Conservation (phyloP, 1,139 yeast species). For the Candida mesenterica region DNA sequence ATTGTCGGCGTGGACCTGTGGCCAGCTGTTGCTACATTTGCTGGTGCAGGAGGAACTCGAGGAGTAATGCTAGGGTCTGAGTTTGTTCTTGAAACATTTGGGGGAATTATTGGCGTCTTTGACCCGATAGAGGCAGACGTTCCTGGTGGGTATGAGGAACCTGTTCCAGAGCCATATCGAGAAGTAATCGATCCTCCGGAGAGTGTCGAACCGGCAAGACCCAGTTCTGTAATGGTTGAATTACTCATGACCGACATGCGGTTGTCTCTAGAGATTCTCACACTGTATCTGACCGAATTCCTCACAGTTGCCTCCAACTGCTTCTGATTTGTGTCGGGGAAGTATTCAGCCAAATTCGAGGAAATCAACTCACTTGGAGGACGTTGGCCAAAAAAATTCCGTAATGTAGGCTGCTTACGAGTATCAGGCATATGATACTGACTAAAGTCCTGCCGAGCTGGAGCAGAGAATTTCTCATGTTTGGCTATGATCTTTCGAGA, state of each 20-base stretch:
- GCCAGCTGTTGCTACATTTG: background rate
- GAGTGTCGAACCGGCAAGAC: background rate
- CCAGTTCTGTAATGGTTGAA: conserved; percentile 16
- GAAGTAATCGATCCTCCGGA: background rate
- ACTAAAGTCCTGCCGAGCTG: conserved; percentile 3
- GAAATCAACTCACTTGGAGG: conserved; percentile 94
- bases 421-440: conserved; percentile 28
- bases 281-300: conserved; percentile 77
- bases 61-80: background rate
- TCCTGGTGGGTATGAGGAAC: background rate
- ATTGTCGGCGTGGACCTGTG: conserved; percentile 42
- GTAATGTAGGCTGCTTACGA: conserved; percentile 28
- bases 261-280: conserved; percentile 40
- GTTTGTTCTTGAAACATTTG: background rate
- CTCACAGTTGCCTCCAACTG: conserved; percentile 79
- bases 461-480: conserved; percentile 23
- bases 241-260: conserved; percentile 25
- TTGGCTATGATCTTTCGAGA: conserved; percentile 47
- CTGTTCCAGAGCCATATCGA: background rate
- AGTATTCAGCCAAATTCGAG: conserved; percentile 83
- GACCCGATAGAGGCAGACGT: background rate
- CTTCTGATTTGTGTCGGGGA: conserved; percentile 77
- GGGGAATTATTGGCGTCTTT: background rate
- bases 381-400: conserved; percentile 77
- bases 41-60: background rate